Conservation (phyloP, 2,329 filamentous ascomycete species). For the Hypoxylon sp. region DNA sequence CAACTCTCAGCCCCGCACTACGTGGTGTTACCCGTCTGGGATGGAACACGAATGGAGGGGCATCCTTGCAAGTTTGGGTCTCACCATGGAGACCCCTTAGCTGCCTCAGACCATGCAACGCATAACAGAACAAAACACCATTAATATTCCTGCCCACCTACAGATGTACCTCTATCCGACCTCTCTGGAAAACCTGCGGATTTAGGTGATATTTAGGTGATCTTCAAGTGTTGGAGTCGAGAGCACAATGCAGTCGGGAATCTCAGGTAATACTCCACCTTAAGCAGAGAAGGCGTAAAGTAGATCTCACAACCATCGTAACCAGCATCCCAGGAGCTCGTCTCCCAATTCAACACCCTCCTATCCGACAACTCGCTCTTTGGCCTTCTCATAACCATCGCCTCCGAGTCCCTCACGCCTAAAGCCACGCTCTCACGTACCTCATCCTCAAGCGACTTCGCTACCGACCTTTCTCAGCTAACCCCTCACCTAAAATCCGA, state of each 20-base stretch:
- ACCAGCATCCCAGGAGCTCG: conserved; percentile 81
- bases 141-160: conserved; percentile 6
- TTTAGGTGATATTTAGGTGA: neutral
- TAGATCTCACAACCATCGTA: conserved; percentile 8
- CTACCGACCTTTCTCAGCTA: conserved; percentile 72
- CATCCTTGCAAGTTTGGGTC: conserved; percentile 17
- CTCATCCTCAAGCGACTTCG: conserved; percentile 68
- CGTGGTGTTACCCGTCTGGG: conserved; percentile 19
- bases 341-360: conserved; percentile 77
- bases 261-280: conserved; percentile 67
- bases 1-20: conserved; percentile 25
- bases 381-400: conserved; percentile 78
- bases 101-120: conserved; percentile 2
- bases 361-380: conserved; percentile 72
- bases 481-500: conserved; percentile 73
- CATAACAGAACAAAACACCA: neutral
- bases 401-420: conserved; percentile 75
- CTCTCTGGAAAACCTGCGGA: neutral
- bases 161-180: neutral
- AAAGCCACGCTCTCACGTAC: conserved; percentile 66
- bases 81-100: conserved; percentile 1
- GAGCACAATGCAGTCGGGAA: conserved; percentile 81
- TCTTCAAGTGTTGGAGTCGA: neutral
- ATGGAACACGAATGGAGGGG: conserved; percentile 27
- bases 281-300: neutral